Conservation (phyloP, 1,284 basidiomycete genomes). For the Trametes pubescens region DNA sequence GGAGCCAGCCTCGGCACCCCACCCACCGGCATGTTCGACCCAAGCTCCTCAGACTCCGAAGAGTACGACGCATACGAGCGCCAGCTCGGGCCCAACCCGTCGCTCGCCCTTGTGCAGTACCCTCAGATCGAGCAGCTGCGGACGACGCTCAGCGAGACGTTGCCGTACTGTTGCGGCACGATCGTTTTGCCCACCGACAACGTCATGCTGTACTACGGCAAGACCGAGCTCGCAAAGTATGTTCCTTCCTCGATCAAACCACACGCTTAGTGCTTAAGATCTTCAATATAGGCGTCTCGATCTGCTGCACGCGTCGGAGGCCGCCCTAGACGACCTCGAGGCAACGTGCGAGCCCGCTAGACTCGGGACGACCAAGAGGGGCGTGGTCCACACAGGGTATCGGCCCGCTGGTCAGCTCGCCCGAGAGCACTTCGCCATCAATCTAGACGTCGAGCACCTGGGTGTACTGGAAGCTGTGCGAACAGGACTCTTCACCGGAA, state of each 20-base stretch:
- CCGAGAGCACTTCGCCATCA: conserved; percentile 29
- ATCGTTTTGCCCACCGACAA: background rate
- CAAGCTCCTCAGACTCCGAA: conserved; percentile 19
- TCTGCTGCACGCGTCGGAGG: conserved; percentile 4
- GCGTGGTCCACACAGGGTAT: conserved; percentile 38
- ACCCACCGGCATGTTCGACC: conserved; percentile 18
- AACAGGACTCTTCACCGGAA: conserved; percentile 30
- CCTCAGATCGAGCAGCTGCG: conserved; percentile 11
- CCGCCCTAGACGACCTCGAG: conserved; percentile 22
- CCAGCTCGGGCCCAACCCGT: conserved; percentile 14
- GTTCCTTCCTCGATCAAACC: background rate
- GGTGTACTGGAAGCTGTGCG: conserved; percentile 29
- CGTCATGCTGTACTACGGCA: conserved; percentile 23
- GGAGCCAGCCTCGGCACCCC: background rate
- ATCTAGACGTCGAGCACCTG: conserved; percentile 27
- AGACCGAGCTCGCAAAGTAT: conserved; percentile 12
- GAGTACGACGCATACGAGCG: conserved; percentile 15
- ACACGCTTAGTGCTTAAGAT: background rate
- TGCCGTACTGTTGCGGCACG: conserved; percentile 22
- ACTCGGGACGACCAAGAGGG: conserved; percentile 35
- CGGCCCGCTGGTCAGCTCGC: conserved; percentile 40
- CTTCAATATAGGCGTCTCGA: conserved; percentile 20
- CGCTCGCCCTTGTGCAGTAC: conserved; percentile 12
- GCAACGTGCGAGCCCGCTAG: conserved; percentile 36
- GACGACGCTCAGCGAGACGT: conserved; percentile 1